Evolutionary conservation across 495 filamentous ascomycete species (phyloP).

Genomic region (Bombardia bombarda): DNA sequence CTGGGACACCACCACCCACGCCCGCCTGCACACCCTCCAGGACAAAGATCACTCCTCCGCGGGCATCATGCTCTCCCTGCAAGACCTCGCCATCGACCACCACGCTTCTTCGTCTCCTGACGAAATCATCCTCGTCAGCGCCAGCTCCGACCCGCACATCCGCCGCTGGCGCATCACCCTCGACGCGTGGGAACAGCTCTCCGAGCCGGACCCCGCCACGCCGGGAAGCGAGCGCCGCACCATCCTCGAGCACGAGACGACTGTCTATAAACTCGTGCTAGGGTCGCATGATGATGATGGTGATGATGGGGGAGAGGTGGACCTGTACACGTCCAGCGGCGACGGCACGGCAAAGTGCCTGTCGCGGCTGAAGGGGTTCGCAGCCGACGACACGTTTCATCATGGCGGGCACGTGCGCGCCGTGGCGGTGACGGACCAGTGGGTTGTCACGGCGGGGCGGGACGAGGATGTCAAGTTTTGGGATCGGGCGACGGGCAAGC

Average conservation of each 20-base stretch:
- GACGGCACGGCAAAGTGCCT: constrained; percentile 78
- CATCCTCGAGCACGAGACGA: constrained; percentile 80
- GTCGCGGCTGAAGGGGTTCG: constrained; percentile 54
- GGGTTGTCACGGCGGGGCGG: constrained; percentile 82
- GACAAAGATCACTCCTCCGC: no score
- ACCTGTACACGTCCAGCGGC: constrained; percentile 85
- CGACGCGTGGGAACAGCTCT: constrained; percentile 37
- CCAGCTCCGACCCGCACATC: constrained; percentile 79
- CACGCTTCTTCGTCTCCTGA: constrained; percentile 40
- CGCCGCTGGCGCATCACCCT: constrained; percentile 55
- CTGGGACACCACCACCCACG: constrained; percentile 63
- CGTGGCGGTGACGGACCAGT: constrained; percentile 63
- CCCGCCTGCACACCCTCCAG: constrained; percentile 63
- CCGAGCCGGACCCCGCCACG: constrained; percentile 26
- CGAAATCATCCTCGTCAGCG: constrained; percentile 60
- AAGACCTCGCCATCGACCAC: constrained; percentile 68
- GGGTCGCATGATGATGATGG: constrained; percentile 27
- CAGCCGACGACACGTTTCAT: constrained; percentile 57
- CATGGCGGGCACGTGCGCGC: constrained; percentile 90
- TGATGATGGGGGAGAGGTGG: constrained; percentile 45
- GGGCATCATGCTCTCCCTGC: constrained; percentile 66
- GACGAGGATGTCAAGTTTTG: constrained; percentile 90
- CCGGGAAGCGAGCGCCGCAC: constrained; percentile 42
- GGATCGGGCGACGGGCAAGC: constrained; percentile 63
- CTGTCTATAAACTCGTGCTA: constrained; percentile 69